These are phyloP conservation scores for Cotoneaster glaucophyllus DNA, from an alignment of 306 rosid species.

Conservation along the genomic window DNA sequence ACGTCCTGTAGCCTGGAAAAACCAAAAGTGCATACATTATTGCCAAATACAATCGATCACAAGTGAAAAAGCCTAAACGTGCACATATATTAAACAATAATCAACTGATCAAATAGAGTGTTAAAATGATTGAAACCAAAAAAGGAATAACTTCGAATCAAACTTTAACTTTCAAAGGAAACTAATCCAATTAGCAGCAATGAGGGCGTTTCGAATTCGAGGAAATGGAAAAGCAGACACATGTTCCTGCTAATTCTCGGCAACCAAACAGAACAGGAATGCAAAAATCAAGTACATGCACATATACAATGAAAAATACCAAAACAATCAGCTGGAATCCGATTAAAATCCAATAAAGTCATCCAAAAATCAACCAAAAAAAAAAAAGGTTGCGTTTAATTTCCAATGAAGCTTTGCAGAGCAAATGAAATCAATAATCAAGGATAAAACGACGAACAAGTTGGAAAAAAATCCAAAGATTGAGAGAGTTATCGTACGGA, in stretches of 20 bases:
- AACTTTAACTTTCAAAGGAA: background rate
- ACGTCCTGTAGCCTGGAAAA: slow-evolving; percentile 49
- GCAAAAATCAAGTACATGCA: background rate
- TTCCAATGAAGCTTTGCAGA: background rate
- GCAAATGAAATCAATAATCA: background rate
- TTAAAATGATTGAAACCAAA: background rate
- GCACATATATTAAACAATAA: background rate
- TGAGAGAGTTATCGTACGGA: slow-evolving; percentile 34
- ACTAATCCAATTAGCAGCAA: background rate
- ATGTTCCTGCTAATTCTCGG: background rate
- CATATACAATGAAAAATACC: background rate
- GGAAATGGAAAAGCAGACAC: background rate
- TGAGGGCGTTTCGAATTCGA: background rate
- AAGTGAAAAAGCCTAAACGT: background rate
- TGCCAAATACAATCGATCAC: slow-evolving; percentile 1
- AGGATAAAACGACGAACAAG: background rate
- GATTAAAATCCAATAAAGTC: background rate
- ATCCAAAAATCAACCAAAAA: background rate
- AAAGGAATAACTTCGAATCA: background rate
- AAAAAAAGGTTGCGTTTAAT: background rate
- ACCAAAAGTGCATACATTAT: slow-evolving; percentile 3
- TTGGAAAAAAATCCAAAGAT: slow-evolving; percentile 10
- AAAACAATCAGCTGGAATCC: background rate
- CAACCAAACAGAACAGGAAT: background rate
- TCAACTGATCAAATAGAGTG: background rate